These are phyloP conservation scores for Diaporthe vaccinii DNA, from an alignment of 2,329 filamentous ascomycete species.

Conservation along the genomic window DNA sequence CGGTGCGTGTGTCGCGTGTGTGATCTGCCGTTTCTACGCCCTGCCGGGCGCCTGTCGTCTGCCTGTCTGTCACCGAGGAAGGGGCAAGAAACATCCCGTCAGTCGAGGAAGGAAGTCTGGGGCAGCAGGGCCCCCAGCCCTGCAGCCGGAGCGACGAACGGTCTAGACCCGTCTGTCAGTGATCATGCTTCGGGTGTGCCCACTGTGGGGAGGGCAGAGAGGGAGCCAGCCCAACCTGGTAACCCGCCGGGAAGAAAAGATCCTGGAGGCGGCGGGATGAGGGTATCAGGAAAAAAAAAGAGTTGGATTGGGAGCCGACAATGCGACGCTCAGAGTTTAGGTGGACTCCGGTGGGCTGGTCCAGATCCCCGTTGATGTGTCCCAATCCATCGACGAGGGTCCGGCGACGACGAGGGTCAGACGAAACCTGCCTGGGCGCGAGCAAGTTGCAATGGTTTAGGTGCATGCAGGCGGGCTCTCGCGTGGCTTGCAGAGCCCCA, in stretches of 20 bases:
- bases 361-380: slow-evolving; percentile 2
- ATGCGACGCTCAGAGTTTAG: slow-evolving; percentile 28
- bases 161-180: slow-evolving; percentile 23
- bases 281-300: background rate
- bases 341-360: slow-evolving; percentile 11
- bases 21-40: slow-evolving; percentile 24
- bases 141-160: slow-evolving; percentile 7
- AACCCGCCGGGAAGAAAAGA: background rate
- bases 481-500: slow-evolving; percentile 19
- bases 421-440: background rate
- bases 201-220: slow-evolving; percentile 1
- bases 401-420: background rate
- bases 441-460: slow-evolving; percentile 7
- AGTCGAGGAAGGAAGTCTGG: background rate
- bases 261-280: background rate
- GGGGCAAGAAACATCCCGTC: background rate
- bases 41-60: background rate
- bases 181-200: slow-evolving; percentile 27
- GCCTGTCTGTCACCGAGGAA: background rate
- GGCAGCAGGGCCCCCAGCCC: background rate
- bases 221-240: too few species aligned
- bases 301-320: background rate
- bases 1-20: background rate
- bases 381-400: background rate
- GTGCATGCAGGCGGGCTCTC: background rate